Evolutionary conservation across 768 basidiomycete species (phyloP), one percentile per base, ranked within the genome.

Genomic region (Phaeotremella skinneri): DNA sequence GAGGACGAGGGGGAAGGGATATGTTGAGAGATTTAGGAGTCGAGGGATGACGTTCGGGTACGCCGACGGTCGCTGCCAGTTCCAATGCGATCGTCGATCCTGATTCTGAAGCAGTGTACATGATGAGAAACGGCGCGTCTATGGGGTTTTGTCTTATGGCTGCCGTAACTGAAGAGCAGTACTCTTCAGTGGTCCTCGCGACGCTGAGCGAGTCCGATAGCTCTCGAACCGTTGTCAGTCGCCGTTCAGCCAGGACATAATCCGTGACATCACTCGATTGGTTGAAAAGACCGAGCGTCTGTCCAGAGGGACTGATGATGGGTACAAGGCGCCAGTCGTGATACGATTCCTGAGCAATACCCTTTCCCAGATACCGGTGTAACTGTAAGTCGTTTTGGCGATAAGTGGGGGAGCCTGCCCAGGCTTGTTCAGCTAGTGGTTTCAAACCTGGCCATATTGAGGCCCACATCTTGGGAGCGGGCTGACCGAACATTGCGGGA

Each of bases 121-220:
- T 52, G 53, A 73, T 31, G 29, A 60, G 55, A 50, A 73, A 75
- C 2, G 73, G 73, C 6, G 63, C 65, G 21, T 75, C 73, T 47
- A 56, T 59, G 1, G 64, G 57, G 43, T 68, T 67, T 48, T 65
- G 51, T 45, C 65, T 63, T 23, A 75, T 49, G 1, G 64, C 69
- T 5, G 67, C 65, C 6, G 31, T 34, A 27, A 70, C 31, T 4
- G 66, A 55, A 17, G 48, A 45, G 49, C 43, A 71, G 52, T 63
- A 73, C 27, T 75, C 71, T 20, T 58, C 52, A 17, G 54, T 13
- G 1, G 62, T 59, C 34, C 71, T 27, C 0, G 64, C 65, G 17
- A 66, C 39, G 16, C 68, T 42, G 21, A 69, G 56, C 30, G 62
- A 59, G 16, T 70, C 72, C n/a, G 69, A 61, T 25, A 75, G 41